Percentiles rank a stretch among this genome's conserved stretches.
phyloP scores from a whole-genome alignment of 495 filamentous ascomycete species.

The Cryomyces antarcticus region DNA sequence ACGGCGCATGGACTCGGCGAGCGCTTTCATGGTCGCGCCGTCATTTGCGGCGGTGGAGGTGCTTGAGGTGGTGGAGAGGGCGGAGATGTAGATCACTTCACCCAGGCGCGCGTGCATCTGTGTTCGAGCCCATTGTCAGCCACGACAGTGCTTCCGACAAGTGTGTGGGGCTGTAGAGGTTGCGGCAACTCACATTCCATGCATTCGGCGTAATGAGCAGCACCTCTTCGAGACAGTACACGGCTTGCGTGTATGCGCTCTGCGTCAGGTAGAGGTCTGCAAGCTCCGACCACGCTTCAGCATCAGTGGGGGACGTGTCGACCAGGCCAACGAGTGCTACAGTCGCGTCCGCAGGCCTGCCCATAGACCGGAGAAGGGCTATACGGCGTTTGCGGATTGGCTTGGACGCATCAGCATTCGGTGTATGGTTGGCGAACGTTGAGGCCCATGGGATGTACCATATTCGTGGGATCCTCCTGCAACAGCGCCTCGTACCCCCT shows the following conservation, averaged over 20 bases:
- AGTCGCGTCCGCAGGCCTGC: constrained; percentile 48
- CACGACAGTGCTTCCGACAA: too few species aligned
- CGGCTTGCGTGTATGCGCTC: constrained; percentile 57
- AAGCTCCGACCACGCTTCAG: constrained; percentile 86
- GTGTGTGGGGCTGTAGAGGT: background rate
- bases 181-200: constrained; percentile 54
- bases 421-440: background rate
- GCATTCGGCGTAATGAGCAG: constrained; percentile 75
- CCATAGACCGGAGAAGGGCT: constrained; percentile 55
- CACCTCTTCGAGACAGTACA: constrained; percentile 81
- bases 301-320: constrained; percentile 70
- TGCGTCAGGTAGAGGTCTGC: constrained; percentile 64
- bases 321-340: constrained; percentile 52
- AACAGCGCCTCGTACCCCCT: constrained; percentile 59
- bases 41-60: constrained; percentile 23
- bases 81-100: constrained; percentile 56
- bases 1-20: constrained; percentile 54
- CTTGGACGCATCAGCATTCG: constrained; percentile 23
- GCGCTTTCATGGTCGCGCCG: constrained; percentile 25
- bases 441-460: constrained; percentile 30
- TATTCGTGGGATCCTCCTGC: constrained; percentile 54
- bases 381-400: constrained; percentile 72
- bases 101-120: constrained; percentile 78
- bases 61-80: constrained; percentile 5
- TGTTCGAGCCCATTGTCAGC: background rate